Evolutionary conservation across 352 stramenopile species (phyloP).

Genomic region (Poterioochromonas sp.): DNA sequence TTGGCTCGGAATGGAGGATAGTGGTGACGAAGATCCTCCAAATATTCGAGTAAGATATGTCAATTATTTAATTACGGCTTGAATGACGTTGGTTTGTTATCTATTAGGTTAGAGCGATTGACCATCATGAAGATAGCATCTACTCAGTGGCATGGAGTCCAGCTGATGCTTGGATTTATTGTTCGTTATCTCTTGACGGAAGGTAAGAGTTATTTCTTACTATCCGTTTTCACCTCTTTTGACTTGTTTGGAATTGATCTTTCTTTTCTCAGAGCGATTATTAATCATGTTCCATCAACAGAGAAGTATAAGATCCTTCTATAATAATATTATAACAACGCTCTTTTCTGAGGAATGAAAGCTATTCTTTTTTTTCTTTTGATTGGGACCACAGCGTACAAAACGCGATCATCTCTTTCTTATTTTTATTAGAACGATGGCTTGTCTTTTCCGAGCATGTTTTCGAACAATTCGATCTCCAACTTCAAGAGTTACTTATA

Average conservation of each 20-base stretch:
- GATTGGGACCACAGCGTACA: too few relatives aligned
- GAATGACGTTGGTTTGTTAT: not conserved
- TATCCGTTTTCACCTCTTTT: not conserved
- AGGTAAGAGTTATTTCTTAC: not conserved
- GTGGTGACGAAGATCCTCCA: slow-evolving; percentile 50
- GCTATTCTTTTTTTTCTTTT: too few relatives aligned
- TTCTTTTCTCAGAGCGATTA: slow-evolving; percentile 55
- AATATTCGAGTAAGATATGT: slow-evolving; percentile 45
- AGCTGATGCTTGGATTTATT: slow-evolving; percentile 89
- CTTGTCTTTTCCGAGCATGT: too few relatives aligned
- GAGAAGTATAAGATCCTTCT: slow-evolving; percentile 99
- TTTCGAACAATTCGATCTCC: too few relatives aligned
- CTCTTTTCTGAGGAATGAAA: too few relatives aligned
- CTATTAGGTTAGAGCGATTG: slow-evolving; percentile 57
- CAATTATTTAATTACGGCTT: slow-evolving; percentile 31
- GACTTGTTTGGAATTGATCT: not conserved
- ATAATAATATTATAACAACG: slow-evolving; percentile 47
- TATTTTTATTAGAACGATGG: too few relatives aligned
- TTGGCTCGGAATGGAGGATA: slow-evolving; percentile 80
- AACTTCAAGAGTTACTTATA: too few relatives aligned
- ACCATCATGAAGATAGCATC: slow-evolving; percentile 87
- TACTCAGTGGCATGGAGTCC: slow-evolving; percentile 81
- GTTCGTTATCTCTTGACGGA: slow-evolving; percentile 86
- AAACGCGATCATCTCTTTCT: too few relatives aligned
- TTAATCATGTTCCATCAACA: slow-evolving; percentile 91